Conservation (phyloP, 108 stramenopile genomes). For the Cyclotella atomus region DNA sequence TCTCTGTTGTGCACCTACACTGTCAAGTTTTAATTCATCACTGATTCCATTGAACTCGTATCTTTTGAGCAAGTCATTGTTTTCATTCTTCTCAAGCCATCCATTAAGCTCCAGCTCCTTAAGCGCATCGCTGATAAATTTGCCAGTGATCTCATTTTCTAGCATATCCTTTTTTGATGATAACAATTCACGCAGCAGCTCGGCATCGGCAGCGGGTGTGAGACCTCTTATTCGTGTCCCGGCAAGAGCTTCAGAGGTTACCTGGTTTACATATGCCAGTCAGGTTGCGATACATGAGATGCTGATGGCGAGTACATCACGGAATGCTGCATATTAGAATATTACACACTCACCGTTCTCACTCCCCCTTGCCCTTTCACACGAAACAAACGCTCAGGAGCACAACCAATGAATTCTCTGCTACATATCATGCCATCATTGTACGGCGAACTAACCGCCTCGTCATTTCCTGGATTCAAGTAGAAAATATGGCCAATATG, state of each 20-base stretch:
- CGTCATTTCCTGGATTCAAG: constrained; percentile 53
- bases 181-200: constrained; percentile 69
- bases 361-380: constrained; percentile 40
- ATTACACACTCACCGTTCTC: constrained; percentile 16
- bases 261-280: neutral
- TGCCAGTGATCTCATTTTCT: constrained; percentile 81
- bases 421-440: neutral
- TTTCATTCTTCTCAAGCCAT: constrained; percentile 40
- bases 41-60: constrained; percentile 24
- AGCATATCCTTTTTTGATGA: constrained; percentile 73
- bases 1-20: constrained; percentile 2
- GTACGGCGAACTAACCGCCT: neutral
- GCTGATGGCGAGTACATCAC: no score
- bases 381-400: constrained; percentile 83
- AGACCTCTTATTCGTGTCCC: constrained; percentile 84
- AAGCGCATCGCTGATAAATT: constrained; percentile 67
- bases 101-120: constrained; percentile 52
- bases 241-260: constrained; percentile 82
- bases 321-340: neutral
- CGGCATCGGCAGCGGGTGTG: constrained; percentile 66
- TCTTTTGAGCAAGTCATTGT: constrained; percentile 9
- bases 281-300: no score
- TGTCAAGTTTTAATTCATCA: constrained; percentile 5
- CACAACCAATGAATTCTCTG: constrained; percentile 80
- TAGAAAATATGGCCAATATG: constrained; percentile 81